phyloP scores from a whole-genome alignment of 768 basidiomycete genomes.

The Galerina marginata region DNA sequence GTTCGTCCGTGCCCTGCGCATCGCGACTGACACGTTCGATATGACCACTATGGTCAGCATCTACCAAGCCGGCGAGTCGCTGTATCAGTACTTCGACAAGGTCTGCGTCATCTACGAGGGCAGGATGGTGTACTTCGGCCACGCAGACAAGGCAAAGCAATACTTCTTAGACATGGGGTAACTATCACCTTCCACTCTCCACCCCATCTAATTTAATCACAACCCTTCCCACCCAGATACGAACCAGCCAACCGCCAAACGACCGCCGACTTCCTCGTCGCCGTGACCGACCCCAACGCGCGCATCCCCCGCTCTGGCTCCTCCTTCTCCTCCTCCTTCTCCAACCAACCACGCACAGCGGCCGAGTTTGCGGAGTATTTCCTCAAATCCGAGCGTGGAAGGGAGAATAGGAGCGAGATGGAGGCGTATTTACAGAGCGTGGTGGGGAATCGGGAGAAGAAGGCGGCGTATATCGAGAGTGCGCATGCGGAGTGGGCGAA shows the following conservation, averaged over 20 bases:
- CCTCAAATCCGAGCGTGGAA: constrained; percentile 42
- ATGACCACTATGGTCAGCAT: constrained; percentile 76
- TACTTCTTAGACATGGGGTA: constrained; percentile 73
- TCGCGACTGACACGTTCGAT: constrained; percentile 61
- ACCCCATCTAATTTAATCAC: not conserved
- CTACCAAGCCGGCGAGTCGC: constrained; percentile 80
- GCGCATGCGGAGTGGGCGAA: constrained; percentile 57
- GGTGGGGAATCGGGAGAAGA: constrained; percentile 50
- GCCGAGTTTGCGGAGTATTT: constrained; percentile 62
- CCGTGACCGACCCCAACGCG: constrained; percentile 64
- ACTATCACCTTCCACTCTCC: constrained; percentile 1
- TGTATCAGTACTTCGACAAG: constrained; percentile 76
- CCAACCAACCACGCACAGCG: constrained; percentile 55
- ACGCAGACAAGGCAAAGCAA: constrained; percentile 62
- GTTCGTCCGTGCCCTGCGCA: constrained; percentile 69
- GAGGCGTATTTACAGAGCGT: constrained; percentile 47
- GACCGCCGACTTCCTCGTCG: constrained; percentile 67
- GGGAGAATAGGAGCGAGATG: constrained; percentile 51
- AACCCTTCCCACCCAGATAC: constrained; percentile 39
- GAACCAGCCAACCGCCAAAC: constrained; percentile 67
- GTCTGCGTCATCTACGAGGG: constrained; percentile 81
- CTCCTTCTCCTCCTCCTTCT: constrained; percentile 44
- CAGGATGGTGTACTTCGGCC: constrained; percentile 76
- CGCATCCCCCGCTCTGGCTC: constrained; percentile 54
- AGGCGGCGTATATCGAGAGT: constrained; percentile 49